Evolutionary conservation across 768 basidiomycete species (phyloP), one percentile per base, ranked within the genome.

Genomic region (Chalciporus chontae): DNA sequence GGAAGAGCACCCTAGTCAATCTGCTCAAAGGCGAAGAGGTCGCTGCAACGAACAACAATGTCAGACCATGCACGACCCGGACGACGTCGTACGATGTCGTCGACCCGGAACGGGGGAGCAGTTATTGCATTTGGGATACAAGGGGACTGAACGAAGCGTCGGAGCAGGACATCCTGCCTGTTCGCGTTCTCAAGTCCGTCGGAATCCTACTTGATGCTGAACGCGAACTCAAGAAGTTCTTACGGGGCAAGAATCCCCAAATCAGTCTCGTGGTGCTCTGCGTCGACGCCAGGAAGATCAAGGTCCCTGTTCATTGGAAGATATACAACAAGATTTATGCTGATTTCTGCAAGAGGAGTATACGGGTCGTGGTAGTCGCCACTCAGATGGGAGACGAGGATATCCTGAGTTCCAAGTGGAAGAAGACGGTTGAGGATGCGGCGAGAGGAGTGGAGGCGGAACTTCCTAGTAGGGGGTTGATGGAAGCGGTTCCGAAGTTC

Each of bases 1-100:
- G 62, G 37, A 64, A 64, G 39, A 64, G 62, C 50, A 64, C 63
- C 7, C 42, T 65, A 8, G 61, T 65, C 18, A 64, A 64, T 27
- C 40, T 64, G 45, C 60, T 63, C 42, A 37, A 38, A n/a, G 62
- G 55, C 48, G 3, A 29, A 13, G 14, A 44, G 39, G 15, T 38
- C 15, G 63, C 62, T 6, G 3, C 23, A 51, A 60, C 48, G 2
- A 47, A 42, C 48, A 63, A 56, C 9, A 15, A 57, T 34, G 63
- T 43, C n/a, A 41, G 18, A 32, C 62, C 62, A 17, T 65, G 62
- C 47, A 63, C 62, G 14, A 21, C 46, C 10, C 23, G 13, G 24
- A 40, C 47, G 7, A 29, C 0, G 40, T 1, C 2, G 15, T 56
- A 65, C 43, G 44, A 47, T 5, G 21, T 65, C 41, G 38, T 40